phyloP scores from a whole-genome alignment of 2,329 filamentous ascomycete genomes.

The Aspergillus piperis region DNA sequence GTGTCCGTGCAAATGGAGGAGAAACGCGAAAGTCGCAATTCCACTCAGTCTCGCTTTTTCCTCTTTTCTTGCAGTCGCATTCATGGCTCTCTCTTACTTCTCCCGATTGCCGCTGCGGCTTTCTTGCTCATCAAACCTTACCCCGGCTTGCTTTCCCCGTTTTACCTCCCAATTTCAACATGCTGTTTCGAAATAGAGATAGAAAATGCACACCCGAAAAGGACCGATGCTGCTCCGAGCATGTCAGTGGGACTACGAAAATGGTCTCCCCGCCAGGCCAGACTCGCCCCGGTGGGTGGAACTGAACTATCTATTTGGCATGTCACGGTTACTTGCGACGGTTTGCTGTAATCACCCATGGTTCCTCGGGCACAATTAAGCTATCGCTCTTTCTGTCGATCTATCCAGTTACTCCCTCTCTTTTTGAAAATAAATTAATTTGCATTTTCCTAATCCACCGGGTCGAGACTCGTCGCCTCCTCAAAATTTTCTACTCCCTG shows the following conservation, averaged over 20 bases:
- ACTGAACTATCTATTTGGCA: background rate
- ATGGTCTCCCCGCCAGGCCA: background rate
- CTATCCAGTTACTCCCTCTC: slow-evolving; percentile 2
- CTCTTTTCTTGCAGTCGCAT: background rate
- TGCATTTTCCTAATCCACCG: background rate
- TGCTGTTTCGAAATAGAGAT: background rate
- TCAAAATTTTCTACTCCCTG: slow-evolving; percentile 10
- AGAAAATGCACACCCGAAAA: background rate
- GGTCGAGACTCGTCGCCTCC: slow-evolving; percentile 8
- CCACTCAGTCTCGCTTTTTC: too few relatives aligned
- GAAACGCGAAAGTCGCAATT: background rate
- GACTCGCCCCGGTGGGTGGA: background rate
- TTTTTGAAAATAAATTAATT: background rate
- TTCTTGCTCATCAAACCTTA: background rate
- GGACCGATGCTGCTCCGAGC: background rate
- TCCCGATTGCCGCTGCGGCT: background rate
- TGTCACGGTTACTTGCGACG: background rate
- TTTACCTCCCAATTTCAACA: too few relatives aligned
- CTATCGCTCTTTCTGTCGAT: slow-evolving; percentile 2
- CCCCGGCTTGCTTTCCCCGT: background rate
- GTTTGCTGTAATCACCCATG: slow-evolving; percentile 3
- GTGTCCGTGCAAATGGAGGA: slow-evolving; percentile 11
- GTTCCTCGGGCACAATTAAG: background rate
- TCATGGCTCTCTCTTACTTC: background rate
- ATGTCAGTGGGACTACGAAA: background rate